Evolutionary conservation across 768 basidiomycete genomes (phyloP).

Genomic region (Amanita molliuscula): DNA sequence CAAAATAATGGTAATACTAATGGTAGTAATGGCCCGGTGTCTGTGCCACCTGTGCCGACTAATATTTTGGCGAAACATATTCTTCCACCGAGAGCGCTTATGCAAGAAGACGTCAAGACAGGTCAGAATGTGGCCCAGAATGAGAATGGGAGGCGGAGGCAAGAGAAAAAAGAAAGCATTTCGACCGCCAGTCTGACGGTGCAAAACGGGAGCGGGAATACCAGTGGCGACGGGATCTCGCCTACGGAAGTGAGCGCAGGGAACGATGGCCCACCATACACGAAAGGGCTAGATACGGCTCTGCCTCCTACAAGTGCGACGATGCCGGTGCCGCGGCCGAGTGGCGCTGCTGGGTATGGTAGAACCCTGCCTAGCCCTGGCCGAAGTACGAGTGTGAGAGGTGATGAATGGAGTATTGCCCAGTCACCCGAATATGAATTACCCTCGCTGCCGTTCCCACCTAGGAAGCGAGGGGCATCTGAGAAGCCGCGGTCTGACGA

Average conservation of each 20-base stretch:
- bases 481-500: neutral
- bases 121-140: neutral
- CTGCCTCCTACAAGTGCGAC: neutral
- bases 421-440: constrained; percentile 24
- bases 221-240: neutral
- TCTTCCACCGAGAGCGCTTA: constrained; percentile 43
- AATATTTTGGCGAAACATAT: constrained; percentile 32
- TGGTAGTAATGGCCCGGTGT: constrained; percentile 16
- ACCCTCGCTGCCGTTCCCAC: constrained; percentile 29
- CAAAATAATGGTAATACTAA: constrained; percentile 16
- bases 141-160: neutral
- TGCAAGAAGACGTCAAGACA: constrained; percentile 20
- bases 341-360: neutral
- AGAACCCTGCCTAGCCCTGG: neutral
- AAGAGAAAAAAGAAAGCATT: neutral
- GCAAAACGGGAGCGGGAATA: neutral
- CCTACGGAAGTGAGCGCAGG: neutral
- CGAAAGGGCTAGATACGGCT: neutral
- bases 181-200: neutral
- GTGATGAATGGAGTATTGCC: constrained; percentile 23
- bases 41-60: constrained; percentile 6
- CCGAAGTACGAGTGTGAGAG: constrained; percentile 6
- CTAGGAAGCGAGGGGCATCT: constrained; percentile 14
- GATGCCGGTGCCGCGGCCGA: neutral
- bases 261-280: neutral